phyloP scores from a whole-genome alignment of 768 basidiomycete species.

The Boletus reticulatus region DNA sequence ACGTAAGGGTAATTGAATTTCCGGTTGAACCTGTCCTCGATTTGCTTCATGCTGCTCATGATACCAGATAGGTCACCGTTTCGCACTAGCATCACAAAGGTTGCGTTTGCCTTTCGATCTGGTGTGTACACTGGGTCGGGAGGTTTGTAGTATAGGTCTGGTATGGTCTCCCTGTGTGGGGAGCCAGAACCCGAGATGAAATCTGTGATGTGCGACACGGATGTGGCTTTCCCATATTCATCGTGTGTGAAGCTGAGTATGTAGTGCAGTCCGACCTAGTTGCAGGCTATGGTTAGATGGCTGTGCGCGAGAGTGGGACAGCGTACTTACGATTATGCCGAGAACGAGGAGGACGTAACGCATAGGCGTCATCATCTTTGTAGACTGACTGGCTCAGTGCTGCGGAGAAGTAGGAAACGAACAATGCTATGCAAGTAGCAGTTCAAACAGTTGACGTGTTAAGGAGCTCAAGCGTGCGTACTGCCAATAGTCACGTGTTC shows the following conservation, averaged over 20 bases:
- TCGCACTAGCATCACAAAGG: conserved; percentile 76
- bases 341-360: conserved; percentile 53
- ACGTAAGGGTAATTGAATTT: conserved; percentile 82
- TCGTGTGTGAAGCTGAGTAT: conserved; percentile 43
- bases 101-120: conserved; percentile 75
- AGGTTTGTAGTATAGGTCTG: conserved; percentile 54
- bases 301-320: neutral
- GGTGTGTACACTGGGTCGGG: conserved; percentile 35
- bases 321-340: conserved; percentile 42
- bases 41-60: conserved; percentile 61
- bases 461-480: neutral
- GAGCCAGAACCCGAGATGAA: conserved; percentile 31
- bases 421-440: no score
- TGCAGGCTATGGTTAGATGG: conserved; percentile 8
- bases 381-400: neutral
- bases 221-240: conserved; percentile 41
- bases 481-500: neutral
- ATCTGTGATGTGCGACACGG: conserved; percentile 32
- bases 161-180: conserved; percentile 57
- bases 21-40: conserved; percentile 88
- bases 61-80: conserved; percentile 63
- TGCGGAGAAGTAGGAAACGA: no score
- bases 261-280: conserved; percentile 40
- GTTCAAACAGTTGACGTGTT: neutral
- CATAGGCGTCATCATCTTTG: conserved; percentile 58